Evolutionary conservation across 176 grass and related monocot genomes (phyloP), one percentile per base, ranked within the genome.

Genomic region (Canna indica): DNA sequence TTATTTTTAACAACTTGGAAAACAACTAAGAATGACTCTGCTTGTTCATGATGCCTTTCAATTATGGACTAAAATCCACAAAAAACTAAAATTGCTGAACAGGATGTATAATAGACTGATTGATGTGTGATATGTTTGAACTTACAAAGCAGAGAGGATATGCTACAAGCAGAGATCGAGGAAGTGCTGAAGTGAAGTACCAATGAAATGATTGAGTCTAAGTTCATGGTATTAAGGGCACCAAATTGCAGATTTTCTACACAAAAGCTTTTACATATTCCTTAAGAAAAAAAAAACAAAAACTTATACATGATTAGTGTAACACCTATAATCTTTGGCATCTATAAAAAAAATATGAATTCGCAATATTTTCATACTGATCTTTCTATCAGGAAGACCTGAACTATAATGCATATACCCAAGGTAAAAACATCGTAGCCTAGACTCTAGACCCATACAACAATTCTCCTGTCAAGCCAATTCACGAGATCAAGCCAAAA

Each of bases 131-230:
- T 6, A 20, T 39, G 36, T 44, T 35, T 76, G 70, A 77, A 68
- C 82, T 90, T 76, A 99, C 89, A 80, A 99, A 59, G 56, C 82
- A 90, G 81, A 99, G 86, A 79, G 94, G 94, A 85, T 87, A 99
- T 24, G 86, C 88, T 45, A 93, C 65, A 80, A 99, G 82, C 84
- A 99, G 79, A 56, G 90, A 80, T 41, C 90, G 86, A 29, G 94
- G 94, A 81, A 99, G 86, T 47, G 84, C 94, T 67, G 94, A 99
- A 57, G 80, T 93, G 78, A 99, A 99, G 75, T 99, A 99, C 94
- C 94, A 99, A 80, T 99, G 86, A 74, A 90, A 60, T 4, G 94
- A 75, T 70, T 90, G 84, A 39, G 82, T 99, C 94, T 80, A 82
- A 72, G 61, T 75, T 67, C 29, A 86, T 20, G 33, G 72, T 48